A percentile compares a stretch with the other conserved stretches of the same genome.
Conservation (phyloP, 331 rosid species). For the Cucumis variabilis region DNA sequence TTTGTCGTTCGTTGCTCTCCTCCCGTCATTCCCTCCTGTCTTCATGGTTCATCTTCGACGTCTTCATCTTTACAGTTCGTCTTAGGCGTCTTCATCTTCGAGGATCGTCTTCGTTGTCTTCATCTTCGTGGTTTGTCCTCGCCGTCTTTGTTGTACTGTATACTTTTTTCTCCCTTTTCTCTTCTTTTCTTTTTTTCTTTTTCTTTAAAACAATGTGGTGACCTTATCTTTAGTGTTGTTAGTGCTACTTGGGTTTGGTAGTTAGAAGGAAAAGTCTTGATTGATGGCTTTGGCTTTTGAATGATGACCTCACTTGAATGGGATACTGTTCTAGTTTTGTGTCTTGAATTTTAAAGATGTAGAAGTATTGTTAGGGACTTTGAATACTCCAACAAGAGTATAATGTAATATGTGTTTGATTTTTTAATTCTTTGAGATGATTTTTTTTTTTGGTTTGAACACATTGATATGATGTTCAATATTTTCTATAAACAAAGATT, state of each 20-base stretch:
- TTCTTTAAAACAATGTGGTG: background rate
- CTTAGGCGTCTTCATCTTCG: too few relatives aligned
- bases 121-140: too few relatives aligned
- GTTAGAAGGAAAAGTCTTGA: slow-evolving; percentile 44
- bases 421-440: too few relatives aligned
- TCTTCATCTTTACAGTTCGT: too few relatives aligned
- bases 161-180: slow-evolving; percentile 38
- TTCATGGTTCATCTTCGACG: too few relatives aligned
- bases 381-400: slow-evolving; percentile 43
- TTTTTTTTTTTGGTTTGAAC: background rate
- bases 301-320: background rate
- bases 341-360: too few relatives aligned
- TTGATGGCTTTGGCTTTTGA: slow-evolving; percentile 34
- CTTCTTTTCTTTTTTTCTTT: too few relatives aligned
- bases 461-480: background rate
- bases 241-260: slow-evolving; percentile 58
- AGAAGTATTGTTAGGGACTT: slow-evolving; percentile 32
- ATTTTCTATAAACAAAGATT: background rate
- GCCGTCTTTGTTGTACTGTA: slow-evolving; percentile 6
- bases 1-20: too few relatives aligned
- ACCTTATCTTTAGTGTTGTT: slow-evolving; percentile 28
- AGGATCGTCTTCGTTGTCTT: too few relatives aligned
- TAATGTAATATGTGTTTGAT: slow-evolving; percentile 57
- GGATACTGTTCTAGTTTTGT: too few relatives aligned
- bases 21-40: too few relatives aligned